These are phyloP conservation scores for Lenzites betulinus DNA, from an alignment of 768 basidiomycete genomes.

Conservation along the genomic window DNA sequence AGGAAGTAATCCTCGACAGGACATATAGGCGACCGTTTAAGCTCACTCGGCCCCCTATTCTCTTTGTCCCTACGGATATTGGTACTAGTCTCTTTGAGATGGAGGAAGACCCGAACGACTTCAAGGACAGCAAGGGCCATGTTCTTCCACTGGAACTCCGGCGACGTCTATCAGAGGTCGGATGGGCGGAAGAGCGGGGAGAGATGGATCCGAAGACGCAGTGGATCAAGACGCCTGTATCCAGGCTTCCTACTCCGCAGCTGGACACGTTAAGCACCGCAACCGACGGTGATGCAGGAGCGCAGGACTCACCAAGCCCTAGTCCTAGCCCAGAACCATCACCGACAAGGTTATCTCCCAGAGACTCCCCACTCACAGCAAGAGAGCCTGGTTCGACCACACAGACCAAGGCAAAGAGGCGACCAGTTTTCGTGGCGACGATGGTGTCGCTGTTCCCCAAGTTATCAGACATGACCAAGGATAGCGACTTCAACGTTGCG, in stretches of 20 bases:
- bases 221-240: conserved; percentile 65
- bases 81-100: conserved; percentile 61
- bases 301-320: conserved; percentile 26
- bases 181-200: conserved; percentile 67
- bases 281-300: conserved; percentile 27
- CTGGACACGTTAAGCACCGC: conserved; percentile 50
- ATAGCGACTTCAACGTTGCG: conserved; percentile 55
- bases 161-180: conserved; percentile 69
- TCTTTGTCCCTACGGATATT: conserved; percentile 76
- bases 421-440: conserved; percentile 67
- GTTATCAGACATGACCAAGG: conserved; percentile 54
- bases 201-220: conserved; percentile 56
- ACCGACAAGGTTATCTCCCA: conserved; percentile 27
- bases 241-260: conserved; percentile 59
- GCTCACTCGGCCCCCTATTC: conserved; percentile 65
- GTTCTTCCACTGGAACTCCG: conserved; percentile 63
- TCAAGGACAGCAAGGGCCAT: conserved; percentile 45
- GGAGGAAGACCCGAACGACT: conserved; percentile 52
- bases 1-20: conserved; percentile 61
- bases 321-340: conserved; percentile 28
- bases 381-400: conserved; percentile 43
- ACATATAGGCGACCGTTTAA: conserved; percentile 67
- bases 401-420: conserved; percentile 50
- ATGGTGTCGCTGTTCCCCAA: conserved; percentile 56
- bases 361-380: conserved; percentile 36